Evolutionary conservation across 2,329 filamentous ascomycete genomes (phyloP), one percentile per base, ranked within the genome.

Genomic region (Torrubiella hemipterigena): DNA sequence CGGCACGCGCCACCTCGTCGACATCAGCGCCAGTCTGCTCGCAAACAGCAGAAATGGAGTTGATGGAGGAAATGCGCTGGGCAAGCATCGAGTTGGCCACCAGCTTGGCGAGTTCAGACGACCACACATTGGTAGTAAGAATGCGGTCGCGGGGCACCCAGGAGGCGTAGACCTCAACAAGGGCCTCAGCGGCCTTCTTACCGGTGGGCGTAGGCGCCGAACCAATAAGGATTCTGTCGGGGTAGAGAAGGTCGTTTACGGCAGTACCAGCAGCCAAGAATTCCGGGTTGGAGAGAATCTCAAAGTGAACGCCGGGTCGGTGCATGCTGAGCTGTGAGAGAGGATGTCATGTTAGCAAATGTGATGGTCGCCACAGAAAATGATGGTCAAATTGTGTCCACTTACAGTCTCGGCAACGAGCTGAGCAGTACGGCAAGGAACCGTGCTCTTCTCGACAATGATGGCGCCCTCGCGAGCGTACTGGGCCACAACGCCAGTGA

Each of bases 381-480:
- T 6, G 9, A 17, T 14, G 9, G 6, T 4, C 4, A 24, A 1
- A 22, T n/a, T 7, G 16, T 16, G 15, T 25, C 8, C 33, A 49
- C 64, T 54, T 55, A 84, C 74, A 41, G 76, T 82, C 41, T 77
- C 69, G 42, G 70, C 66, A 23, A 86, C 73, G 19, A 75, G 68
- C 42, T 82, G 68, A 3, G 80, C 78, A 5, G 81, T 86, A 38
- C 77, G 65, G 50, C 78, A 83, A 3, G 82, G 82, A 17, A 87
- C 82, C 0, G 82, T 89, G 34, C 74, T 81, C 60, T 87, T 89
- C 59, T 87, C 81, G 14, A 87, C 81, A 30, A 89, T 73, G 33
- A 87, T 81, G 33, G 78, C 73, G 29, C 76, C 77, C 13, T 67
- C 60, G 18, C 67, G 73, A 4, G 81, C 77, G 38, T 77, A 63